Percentiles rank a stretch among this genome's conserved stretches.
Evolutionary conservation across 2,329 filamentous ascomycete genomes (phyloP).

Genomic region (Diaporthe helianthi): DNA sequence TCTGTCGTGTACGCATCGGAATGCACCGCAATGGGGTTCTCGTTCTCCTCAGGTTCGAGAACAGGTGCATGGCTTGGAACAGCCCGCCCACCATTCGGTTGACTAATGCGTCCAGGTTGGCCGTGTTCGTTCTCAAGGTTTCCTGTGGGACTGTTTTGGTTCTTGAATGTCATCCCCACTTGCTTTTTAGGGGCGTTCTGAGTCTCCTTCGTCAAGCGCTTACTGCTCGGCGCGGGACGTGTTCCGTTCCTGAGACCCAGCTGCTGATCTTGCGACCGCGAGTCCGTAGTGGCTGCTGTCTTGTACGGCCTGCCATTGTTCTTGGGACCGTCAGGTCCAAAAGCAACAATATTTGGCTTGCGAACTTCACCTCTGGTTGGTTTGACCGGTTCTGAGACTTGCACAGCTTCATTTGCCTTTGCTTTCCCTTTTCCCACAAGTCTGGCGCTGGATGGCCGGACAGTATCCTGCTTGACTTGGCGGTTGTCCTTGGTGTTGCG

Average conservation of each 20-base stretch:
- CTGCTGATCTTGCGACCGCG: background rate
- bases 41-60: background rate
- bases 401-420: background rate
- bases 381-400: background rate
- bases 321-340: background rate
- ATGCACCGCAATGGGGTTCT: background rate
- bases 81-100: no score
- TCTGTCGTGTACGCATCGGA: background rate
- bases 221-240: background rate
- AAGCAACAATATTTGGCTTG: background rate
- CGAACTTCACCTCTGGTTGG: background rate
- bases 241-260: no score
- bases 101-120: background rate
- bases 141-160: background rate
- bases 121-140: background rate
- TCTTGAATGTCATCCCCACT: background rate
- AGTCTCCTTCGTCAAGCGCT: accelerated
- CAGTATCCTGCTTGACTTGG: background rate
- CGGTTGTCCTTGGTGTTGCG: background rate
- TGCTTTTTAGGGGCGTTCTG: background rate
- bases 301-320: background rate
- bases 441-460: background rate
- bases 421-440: no score
- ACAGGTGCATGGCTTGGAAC: background rate
- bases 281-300: background rate